phyloP scores from a whole-genome alignment of 2,329 filamentous ascomycete genomes.

The Arthrobotrys musiformis region DNA sequence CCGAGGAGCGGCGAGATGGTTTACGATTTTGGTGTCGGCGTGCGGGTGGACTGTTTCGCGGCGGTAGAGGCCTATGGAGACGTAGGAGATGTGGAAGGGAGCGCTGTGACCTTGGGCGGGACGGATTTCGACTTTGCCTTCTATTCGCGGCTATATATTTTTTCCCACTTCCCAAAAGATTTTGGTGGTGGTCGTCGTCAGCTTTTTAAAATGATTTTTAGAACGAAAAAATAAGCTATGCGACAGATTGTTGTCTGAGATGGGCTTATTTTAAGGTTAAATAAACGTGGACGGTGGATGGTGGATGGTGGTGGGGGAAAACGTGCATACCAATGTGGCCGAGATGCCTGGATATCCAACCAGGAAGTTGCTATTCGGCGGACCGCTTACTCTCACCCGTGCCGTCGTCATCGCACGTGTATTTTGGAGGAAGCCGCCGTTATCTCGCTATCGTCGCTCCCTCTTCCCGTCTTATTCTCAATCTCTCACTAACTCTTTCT shows the following conservation, averaged over 20 bases:
- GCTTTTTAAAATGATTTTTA: not conserved
- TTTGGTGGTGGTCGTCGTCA: not conserved
- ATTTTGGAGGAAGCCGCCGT: conserved; percentile 16
- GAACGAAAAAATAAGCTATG: not conserved
- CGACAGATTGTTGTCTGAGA: not conserved
- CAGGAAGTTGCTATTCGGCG: conserved; percentile 95
- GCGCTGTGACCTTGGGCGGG: conserved; percentile 85
- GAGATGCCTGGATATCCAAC: conserved; percentile 98
- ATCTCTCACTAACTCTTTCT: not conserved
- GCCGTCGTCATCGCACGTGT: conserved; percentile 63
- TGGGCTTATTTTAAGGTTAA: not conserved
- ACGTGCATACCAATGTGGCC: conserved; percentile 82
- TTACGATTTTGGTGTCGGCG: conserved; percentile 92
- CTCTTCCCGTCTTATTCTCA: not conserved
- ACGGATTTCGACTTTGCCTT: conserved; percentile 96
- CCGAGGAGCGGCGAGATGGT: conserved; percentile 86
- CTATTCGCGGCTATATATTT: conserved; percentile 81
- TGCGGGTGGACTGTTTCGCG: conserved; percentile 96
- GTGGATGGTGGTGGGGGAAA: conserved; percentile 2
- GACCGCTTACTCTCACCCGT: conserved; percentile 94
- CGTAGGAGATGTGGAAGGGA: conserved; percentile 88
- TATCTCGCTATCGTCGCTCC: not conserved
- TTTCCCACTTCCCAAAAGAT: not conserved
- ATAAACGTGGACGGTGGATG: not conserved
- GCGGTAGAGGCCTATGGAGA: conserved; percentile 91